A percentile compares a stretch with the other conserved stretches of the same genome.
Conservation (phyloP, 176 grass and related monocot species). For the Calamus simplicifolius region DNA sequence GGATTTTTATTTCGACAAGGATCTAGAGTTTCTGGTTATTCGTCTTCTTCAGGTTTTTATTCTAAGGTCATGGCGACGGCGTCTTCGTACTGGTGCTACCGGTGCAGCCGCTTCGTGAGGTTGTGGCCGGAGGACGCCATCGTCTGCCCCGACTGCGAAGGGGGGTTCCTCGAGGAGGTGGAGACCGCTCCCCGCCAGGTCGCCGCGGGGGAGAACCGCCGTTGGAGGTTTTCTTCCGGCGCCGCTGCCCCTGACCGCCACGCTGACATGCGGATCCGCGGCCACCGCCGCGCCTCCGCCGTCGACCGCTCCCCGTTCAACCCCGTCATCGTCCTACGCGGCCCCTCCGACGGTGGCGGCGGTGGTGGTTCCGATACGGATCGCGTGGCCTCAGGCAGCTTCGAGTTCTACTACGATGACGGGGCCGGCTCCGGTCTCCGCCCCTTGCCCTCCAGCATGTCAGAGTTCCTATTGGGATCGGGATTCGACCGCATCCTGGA, state of each 20-base stretch:
- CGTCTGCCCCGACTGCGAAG: conserved; percentile 66
- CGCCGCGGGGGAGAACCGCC: not conserved
- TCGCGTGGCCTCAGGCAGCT: conserved; percentile 26
- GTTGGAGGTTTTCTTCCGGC: not conserved
- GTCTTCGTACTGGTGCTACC: conserved; percentile 91
- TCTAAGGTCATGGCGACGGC: conserved; percentile 8
- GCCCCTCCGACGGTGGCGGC: not conserved
- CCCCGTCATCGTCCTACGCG: conserved; percentile 80
- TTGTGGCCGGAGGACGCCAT: conserved; percentile 25
- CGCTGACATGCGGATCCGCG: conserved; percentile 26
- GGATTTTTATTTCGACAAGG: not conserved
- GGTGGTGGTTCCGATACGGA: conserved; percentile 1
- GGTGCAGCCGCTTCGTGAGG: conserved; percentile 79
- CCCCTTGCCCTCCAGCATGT: conserved; percentile 82
- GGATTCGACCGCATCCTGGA: conserved; percentile 84
- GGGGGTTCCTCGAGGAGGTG: conserved; percentile 96
- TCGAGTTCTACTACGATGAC: conserved; percentile 97
- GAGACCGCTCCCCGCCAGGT: not conserved
- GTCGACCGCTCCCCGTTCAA: conserved; percentile 66
- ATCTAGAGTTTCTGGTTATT: not conserved
- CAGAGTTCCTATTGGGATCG: conserved; percentile 91
- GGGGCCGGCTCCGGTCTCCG: conserved; percentile 73
- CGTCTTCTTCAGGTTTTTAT: not conserved
- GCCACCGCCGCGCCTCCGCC: conserved; percentile 24
- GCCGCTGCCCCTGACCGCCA: not conserved